Percentiles rank a stretch among this genome's conserved stretches.
Evolutionary conservation across 2,329 filamentous ascomycete species (phyloP).

Genomic region (Eutypa lata): DNA sequence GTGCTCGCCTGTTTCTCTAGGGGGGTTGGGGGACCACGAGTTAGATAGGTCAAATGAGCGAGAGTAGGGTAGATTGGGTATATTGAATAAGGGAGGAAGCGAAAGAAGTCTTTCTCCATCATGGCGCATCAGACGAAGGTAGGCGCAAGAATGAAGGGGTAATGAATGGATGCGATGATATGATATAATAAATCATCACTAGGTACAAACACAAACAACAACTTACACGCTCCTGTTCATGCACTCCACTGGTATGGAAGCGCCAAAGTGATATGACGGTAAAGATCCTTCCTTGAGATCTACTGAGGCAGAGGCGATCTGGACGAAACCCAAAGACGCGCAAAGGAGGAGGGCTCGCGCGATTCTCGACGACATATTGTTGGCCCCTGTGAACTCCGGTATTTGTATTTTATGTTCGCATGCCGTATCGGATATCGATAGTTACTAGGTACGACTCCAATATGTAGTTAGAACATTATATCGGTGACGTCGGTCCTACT

Average conservation of each 20-base stretch:
- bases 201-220: no score
- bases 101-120: no score
- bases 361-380: constrained; percentile 15
- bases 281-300: constrained; percentile 38
- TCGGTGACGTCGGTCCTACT: no score
- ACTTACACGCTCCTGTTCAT: constrained; percentile 71
- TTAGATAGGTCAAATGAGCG: no score
- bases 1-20: constrained; percentile 83
- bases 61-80: no score
- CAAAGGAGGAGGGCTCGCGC: constrained; percentile 12
- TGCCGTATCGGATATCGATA: constrained; percentile 5
- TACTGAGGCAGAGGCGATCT: constrained; percentile 15
- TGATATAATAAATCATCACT: no score
- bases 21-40: no score
- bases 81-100: no score
- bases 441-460: constrained; percentile 7
- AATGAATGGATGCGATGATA: not conserved
- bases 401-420: not conserved
- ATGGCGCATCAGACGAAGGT: not conserved
- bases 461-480: not conserved
- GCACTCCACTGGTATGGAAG: constrained; percentile 67
- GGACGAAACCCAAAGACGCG: constrained; percentile 2
- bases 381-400: no score
- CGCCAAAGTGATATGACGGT: constrained; percentile 64
- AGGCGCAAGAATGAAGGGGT: not conserved